phyloP scores from a whole-genome alignment of 352 stramenopile genomes.

The Phytophthora pluvialis region DNA sequence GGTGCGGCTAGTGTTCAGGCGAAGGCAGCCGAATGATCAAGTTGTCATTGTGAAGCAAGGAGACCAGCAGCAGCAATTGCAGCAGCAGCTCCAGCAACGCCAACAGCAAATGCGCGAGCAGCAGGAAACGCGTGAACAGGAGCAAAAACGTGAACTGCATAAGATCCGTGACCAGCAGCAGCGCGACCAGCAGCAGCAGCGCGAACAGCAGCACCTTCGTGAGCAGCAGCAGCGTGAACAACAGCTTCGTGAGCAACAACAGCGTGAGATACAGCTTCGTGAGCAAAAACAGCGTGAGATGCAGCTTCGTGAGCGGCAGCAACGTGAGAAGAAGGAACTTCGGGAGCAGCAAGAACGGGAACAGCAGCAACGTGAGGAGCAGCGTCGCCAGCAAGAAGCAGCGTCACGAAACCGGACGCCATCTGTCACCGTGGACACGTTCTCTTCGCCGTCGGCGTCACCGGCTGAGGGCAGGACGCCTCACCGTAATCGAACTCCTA shows the following conservation, averaged over 20 bases:
- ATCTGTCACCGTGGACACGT: conserved; percentile 44
- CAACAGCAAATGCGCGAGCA: conserved; percentile 30
- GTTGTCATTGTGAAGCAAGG: conserved; percentile 42
- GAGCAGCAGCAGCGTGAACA: conserved; percentile 14
- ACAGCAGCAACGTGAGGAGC: conserved; percentile 14
- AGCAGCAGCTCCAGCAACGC: conserved; percentile 35
- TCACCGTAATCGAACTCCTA: conserved; percentile 27
- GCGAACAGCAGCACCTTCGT: conserved; percentile 12
- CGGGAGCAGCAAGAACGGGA: conserved; percentile 25
- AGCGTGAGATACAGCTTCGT: conserved; percentile 24
- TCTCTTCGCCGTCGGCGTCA: conserved; percentile 16
- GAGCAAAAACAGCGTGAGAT: conserved; percentile 25
- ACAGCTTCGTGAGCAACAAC: conserved; percentile 19
- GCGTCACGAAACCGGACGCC: conserved; percentile 32
- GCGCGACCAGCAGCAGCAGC: conserved; percentile 24
- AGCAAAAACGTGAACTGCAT: conserved; percentile 29
- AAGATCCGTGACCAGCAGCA: conserved; percentile 28
- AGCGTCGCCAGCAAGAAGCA: conserved; percentile 26
- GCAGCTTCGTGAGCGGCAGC: conserved; percentile 21
- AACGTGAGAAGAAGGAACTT: conserved; percentile 19
- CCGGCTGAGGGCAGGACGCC: conserved; percentile 11
- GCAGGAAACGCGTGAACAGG: conserved; percentile 29
- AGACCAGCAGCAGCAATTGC: conserved; percentile 36
- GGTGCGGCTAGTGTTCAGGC: conserved; percentile 75
- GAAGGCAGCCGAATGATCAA: conserved; percentile 40